phyloP scores from a whole-genome alignment of 208 protist species.

The Phytomonas francai region DNA sequence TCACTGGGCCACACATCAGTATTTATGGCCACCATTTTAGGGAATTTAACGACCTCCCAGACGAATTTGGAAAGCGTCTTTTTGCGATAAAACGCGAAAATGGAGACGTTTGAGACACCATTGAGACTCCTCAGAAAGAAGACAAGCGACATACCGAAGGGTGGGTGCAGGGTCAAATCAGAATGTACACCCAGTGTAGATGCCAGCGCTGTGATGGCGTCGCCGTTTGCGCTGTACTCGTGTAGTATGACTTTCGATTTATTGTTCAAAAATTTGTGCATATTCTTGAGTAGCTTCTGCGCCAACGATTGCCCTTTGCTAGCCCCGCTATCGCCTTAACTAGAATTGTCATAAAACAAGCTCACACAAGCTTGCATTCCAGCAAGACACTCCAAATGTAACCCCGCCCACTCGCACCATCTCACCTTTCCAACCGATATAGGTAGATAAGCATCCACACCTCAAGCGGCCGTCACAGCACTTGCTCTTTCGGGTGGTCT shows the following conservation, averaged over 20 bases:
- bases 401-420: not conserved
- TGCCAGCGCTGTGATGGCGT: slow-evolving; percentile 39
- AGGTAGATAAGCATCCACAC: not conserved
- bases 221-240: slow-evolving; percentile 76
- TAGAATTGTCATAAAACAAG: not conserved
- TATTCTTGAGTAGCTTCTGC: no score
- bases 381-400: not conserved
- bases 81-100: no score
- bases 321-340: not conserved
- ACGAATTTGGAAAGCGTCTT: no score
- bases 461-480: not conserved
- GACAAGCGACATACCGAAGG: slow-evolving; percentile 29
- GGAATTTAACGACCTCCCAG: no score
- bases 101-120: slow-evolving; percentile 30
- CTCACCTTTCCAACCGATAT: not conserved
- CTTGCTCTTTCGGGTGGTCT: not conserved
- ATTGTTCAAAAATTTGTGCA: no score
- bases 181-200: slow-evolving; percentile 38
- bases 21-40: no score
- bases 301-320: no score
- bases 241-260: slow-evolving; percentile 25
- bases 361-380: not conserved
- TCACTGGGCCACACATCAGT: no score
- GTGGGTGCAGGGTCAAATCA: slow-evolving; percentile 36
- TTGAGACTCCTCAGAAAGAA: slow-evolving; percentile 41